Evolutionary conservation across 495 filamentous ascomycete species (phyloP).

Genomic region (Wilcoxina mikolae): DNA sequence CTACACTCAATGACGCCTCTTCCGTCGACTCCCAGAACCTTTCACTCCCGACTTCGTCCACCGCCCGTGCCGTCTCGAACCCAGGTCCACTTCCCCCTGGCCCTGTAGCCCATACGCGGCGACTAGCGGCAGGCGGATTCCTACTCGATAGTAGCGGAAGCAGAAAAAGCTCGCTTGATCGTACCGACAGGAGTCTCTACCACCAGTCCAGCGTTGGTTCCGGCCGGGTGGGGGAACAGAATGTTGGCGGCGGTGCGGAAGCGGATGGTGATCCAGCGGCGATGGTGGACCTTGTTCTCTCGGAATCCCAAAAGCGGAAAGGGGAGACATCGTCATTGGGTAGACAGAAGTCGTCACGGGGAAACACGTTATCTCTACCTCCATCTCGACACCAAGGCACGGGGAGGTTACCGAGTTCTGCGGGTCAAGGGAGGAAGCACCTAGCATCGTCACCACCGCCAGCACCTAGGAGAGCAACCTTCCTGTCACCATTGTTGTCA

Average conservation of each 20-base stretch:
- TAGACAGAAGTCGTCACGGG: neutral
- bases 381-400: neutral
- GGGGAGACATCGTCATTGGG: neutral
- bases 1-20: constrained; percentile 8
- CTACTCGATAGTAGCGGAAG: constrained; percentile 16
- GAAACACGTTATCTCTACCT: neutral
- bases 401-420: neutral
- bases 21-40: neutral
- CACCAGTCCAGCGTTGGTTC: constrained; percentile 1
- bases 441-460: constrained; percentile 11
- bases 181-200: neutral
- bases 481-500: constrained; percentile 4
- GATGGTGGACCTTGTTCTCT: constrained; percentile 5
- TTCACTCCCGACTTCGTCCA: constrained; percentile 5
- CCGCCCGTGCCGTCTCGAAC: constrained; percentile 14
- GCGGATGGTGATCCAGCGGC: constrained; percentile 11
- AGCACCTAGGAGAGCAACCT: constrained; percentile 2
- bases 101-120: constrained; percentile 6
- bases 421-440: constrained; percentile 3
- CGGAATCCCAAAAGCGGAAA: neutral
- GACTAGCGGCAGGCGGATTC: constrained; percentile 17
- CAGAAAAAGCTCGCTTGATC: neutral
- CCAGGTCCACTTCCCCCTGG: constrained; percentile 10
- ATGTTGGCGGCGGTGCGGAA: constrained; percentile 1
- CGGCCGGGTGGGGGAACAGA: neutral